Conservation (phyloP, 192 early-diverging fungal genomes). For the Geosiphon pyriformis region DNA sequence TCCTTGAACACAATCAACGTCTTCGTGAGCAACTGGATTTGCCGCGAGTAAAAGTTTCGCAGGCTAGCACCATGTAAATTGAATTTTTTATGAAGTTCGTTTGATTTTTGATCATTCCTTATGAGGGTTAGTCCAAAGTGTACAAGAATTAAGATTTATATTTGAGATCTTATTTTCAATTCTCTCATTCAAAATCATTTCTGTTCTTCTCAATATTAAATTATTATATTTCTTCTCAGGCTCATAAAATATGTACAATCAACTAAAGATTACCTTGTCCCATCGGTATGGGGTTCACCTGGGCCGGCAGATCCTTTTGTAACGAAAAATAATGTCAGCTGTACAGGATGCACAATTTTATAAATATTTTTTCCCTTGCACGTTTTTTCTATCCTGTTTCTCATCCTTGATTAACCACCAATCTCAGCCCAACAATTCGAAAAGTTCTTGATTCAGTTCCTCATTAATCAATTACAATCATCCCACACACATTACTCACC, state of each 20-base stretch:
- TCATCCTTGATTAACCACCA: too few relatives aligned
- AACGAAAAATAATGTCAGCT: neutral
- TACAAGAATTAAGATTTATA: too few relatives aligned
- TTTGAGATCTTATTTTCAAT: too few relatives aligned
- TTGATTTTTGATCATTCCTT: neutral
- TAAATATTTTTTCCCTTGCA: neutral
- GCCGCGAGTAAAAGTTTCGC: slow-evolving; percentile 35
- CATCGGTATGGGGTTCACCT: slow-evolving; percentile 12
- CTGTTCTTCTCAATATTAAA: too few relatives aligned
- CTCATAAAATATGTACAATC: slow-evolving; percentile 5
- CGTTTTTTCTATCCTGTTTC: neutral
- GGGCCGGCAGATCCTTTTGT: slow-evolving; percentile 16
- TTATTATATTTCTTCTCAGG: neutral
- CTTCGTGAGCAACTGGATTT: slow-evolving; percentile 39
- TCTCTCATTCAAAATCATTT: too few relatives aligned
- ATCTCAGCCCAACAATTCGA: too few relatives aligned
- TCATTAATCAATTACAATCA: too few relatives aligned
- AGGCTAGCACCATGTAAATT: slow-evolving; percentile 29
- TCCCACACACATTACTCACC: too few relatives aligned
- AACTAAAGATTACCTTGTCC: slow-evolving; percentile 24
- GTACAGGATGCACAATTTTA: neutral
- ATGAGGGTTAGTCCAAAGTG: too few relatives aligned
- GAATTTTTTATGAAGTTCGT: neutral
- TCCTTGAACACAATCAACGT: slow-evolving; percentile 34
- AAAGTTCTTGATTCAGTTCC: too few relatives aligned